These are phyloP conservation scores for Tetrapyrgos nigripes DNA, from an alignment of 1,284 basidiomycete species.

Conservation along the genomic window DNA sequence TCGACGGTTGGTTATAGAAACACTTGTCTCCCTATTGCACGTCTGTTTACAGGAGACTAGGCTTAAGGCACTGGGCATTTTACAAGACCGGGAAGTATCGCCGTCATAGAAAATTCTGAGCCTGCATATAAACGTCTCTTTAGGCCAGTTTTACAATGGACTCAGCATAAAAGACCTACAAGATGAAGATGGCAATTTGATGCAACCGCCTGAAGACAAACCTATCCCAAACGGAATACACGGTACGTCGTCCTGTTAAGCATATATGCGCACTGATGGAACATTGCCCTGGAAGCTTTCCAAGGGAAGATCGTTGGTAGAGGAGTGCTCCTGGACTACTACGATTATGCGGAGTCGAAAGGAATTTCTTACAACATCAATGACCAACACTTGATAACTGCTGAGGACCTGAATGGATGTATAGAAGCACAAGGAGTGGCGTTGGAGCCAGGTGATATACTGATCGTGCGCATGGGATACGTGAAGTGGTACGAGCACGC, in stretches of 20 bases:
- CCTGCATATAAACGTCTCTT: too few species aligned
- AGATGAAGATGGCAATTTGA: background rate
- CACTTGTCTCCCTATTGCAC: too few species aligned
- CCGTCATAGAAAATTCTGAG: background rate
- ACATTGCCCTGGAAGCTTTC: background rate
- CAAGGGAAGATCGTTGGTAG: constrained; percentile 1
- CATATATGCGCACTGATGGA: background rate
- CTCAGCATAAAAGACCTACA: background rate
- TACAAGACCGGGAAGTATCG: background rate
- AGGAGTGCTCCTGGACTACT: constrained; percentile 1
- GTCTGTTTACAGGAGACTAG: too few species aligned
- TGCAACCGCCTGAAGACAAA: background rate
- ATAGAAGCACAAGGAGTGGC: background rate
- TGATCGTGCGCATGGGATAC: constrained; percentile 3
- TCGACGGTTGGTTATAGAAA: too few species aligned
- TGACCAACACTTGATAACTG: background rate
- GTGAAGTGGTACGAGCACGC: constrained; percentile 2
- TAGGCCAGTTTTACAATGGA: constrained; percentile 4
- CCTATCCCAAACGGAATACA: background rate
- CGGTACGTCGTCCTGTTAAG: background rate
- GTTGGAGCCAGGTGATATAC: constrained; percentile 2
- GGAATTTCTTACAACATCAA: background rate
- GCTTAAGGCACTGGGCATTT: constrained; percentile 3
- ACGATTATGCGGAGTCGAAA: background rate
- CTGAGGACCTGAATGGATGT: background rate